These are phyloP conservation scores for Neurospora africana DNA, from an alignment of 495 filamentous ascomycete species.

Conservation along the genomic window DNA sequence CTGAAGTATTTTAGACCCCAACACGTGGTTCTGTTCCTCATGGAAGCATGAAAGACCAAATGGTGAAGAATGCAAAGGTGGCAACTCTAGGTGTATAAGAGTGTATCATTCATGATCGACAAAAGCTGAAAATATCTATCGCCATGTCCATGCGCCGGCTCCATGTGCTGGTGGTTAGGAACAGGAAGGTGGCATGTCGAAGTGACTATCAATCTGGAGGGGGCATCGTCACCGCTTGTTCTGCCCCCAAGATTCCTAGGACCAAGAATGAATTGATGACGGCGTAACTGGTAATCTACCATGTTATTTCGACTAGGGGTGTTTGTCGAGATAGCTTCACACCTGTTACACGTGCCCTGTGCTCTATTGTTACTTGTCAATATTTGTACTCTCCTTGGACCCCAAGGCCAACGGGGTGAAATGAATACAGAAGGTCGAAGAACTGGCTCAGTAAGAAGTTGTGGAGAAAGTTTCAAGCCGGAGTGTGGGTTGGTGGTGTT, in stretches of 20 bases:
- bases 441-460: background rate
- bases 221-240: background rate
- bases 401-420: background rate
- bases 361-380: background rate
- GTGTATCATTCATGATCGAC: background rate
- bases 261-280: too few relatives aligned
- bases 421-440: background rate
- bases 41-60: background rate
- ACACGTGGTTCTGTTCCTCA: background rate
- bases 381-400: background rate
- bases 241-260: background rate
- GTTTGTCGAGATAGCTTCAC: background rate
- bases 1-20: background rate
- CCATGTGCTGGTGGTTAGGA: background rate
- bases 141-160: background rate
- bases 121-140: background rate
- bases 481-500: background rate
- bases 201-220: background rate
- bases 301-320: background rate
- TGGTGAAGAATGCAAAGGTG: background rate
- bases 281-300: background rate
- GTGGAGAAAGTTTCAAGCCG: background rate
- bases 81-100: too few relatives aligned
- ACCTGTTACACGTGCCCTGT: background rate
- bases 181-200: background rate